Evolutionary conservation across 805 yeast species (phyloP).

Genomic region (Teunomyces aglyptinius): DNA sequence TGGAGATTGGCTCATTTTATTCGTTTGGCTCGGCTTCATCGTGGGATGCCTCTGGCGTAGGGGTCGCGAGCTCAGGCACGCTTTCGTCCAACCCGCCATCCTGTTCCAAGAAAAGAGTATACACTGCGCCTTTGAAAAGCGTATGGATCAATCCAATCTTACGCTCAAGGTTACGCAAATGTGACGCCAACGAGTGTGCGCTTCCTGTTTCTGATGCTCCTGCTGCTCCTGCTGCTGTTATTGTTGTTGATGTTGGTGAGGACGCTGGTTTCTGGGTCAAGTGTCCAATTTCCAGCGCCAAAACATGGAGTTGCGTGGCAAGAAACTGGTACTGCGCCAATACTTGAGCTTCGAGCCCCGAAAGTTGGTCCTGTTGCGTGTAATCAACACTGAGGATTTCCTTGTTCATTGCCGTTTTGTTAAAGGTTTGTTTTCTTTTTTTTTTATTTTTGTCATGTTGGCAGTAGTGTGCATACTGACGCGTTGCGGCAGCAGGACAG

Average conservation of each 20-base stretch:
- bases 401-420: neutral
- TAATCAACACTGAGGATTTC: constrained; percentile 13
- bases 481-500: neutral
- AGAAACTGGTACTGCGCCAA: constrained; percentile 38
- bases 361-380: constrained; percentile 16
- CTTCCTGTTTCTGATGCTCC: neutral
- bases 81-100: constrained; percentile 17
- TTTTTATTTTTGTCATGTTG: neutral
- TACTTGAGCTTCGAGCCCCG: constrained; percentile 32
- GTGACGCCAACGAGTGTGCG: constrained; percentile 39
- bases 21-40: neutral
- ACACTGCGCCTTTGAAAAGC: constrained; percentile 67
- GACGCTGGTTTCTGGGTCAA: constrained; percentile 18
- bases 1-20: too few relatives aligned
- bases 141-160: constrained; percentile 66
- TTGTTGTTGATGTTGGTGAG: neutral
- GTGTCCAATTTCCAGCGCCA: constrained; percentile 32
- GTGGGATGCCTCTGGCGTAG: neutral
- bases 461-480: neutral
- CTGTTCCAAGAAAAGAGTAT: constrained; percentile 57
- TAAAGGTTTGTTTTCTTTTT: neutral
- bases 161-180: constrained; percentile 58
- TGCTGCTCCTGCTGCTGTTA: constrained; percentile 5
- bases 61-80: neutral
- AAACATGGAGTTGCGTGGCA: constrained; percentile 29